Conservation (phyloP, 495 filamentous ascomycete species). For the Penicillium fimorum region DNA sequence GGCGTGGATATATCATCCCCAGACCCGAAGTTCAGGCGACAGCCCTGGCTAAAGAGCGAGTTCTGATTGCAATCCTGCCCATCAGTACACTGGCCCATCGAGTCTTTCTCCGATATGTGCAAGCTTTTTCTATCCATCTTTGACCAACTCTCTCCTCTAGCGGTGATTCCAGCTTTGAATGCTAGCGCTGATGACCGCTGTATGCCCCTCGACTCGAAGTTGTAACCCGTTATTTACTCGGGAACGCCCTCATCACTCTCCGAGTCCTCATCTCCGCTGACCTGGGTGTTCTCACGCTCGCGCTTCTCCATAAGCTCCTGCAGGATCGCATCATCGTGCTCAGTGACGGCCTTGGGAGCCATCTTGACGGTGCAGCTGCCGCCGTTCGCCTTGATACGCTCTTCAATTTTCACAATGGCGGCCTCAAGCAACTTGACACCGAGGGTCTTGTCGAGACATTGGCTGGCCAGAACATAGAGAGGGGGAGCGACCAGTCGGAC, state of each 20-base stretch:
- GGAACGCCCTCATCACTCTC: constrained; percentile 78
- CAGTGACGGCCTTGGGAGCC: constrained; percentile 98
- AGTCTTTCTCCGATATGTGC: constrained; percentile 38
- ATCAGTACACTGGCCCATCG: constrained; percentile 35
- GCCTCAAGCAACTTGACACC: constrained; percentile 82
- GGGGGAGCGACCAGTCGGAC: constrained; percentile 94
- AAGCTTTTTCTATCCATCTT: constrained; percentile 41
- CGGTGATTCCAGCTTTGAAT: constrained; percentile 15
- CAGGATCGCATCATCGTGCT: constrained; percentile 95
- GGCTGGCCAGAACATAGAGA: constrained; percentile 89
- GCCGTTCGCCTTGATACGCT: constrained; percentile 67
- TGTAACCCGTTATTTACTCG: constrained; percentile 35
- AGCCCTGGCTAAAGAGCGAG: constrained; percentile 25
- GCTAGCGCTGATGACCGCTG: constrained; percentile 21
- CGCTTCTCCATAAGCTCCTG: constrained; percentile 99
- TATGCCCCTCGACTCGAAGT: constrained; percentile 17
- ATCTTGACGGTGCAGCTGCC: constrained; percentile 87
- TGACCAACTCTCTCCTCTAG: constrained; percentile 18
- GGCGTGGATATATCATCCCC: constrained; percentile 21
- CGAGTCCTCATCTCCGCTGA: constrained; percentile 92
- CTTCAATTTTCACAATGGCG: constrained; percentile 80
- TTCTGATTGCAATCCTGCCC: constrained; percentile 34
- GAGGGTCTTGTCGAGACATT: constrained; percentile 86
- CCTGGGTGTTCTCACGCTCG: constrained; percentile 94
- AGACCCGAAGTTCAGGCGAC: constrained; percentile 27